phyloP scores from a whole-genome alignment of 2,329 filamentous ascomycete species.

The Colletotrichum echinochloae region DNA sequence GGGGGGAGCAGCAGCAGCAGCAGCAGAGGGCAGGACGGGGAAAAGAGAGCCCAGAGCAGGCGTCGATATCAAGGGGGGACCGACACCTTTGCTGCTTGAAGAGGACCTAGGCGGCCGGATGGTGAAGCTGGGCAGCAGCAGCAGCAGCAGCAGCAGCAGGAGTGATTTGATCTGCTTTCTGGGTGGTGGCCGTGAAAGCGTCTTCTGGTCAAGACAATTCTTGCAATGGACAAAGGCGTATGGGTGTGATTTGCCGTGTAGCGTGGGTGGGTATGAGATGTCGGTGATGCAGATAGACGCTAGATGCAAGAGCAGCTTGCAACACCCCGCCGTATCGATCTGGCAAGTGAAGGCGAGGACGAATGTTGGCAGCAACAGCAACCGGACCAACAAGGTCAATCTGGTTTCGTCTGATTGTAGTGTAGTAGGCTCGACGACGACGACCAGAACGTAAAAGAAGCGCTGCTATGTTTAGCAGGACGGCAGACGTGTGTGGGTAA shows the following conservation, averaged over 20 bases:
- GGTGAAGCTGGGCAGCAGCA: too few species aligned
- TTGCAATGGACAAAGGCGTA: background rate
- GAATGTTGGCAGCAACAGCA: background rate
- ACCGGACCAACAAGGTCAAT: background rate
- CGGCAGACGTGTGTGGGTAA: background rate
- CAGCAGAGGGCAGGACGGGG: background rate
- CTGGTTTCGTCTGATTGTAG: background rate
- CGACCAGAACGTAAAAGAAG: background rate
- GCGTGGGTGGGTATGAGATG: background rate
- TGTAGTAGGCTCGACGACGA: too few species aligned
- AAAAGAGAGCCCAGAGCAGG: background rate
- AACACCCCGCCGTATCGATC: background rate
- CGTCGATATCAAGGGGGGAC: slow-evolving; percentile 6
- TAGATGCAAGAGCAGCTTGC: background rate
- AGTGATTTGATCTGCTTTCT: background rate
- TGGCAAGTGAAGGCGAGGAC: background rate
- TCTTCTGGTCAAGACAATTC: background rate
- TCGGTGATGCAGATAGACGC: background rate
- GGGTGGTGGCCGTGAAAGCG: slow-evolving; percentile 12
- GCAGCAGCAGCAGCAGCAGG: too few species aligned
- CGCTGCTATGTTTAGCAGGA: slow-evolving; percentile 3
- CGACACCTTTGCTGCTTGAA: background rate
- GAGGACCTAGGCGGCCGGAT: background rate
- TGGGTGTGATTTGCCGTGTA: too few species aligned
- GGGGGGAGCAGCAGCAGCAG: background rate